Percentiles rank a stretch among this genome's conserved stretches.
Evolutionary conservation across 176 grass and related monocot genomes (phyloP).

Genomic region (Neostapfia colusana): DNA sequence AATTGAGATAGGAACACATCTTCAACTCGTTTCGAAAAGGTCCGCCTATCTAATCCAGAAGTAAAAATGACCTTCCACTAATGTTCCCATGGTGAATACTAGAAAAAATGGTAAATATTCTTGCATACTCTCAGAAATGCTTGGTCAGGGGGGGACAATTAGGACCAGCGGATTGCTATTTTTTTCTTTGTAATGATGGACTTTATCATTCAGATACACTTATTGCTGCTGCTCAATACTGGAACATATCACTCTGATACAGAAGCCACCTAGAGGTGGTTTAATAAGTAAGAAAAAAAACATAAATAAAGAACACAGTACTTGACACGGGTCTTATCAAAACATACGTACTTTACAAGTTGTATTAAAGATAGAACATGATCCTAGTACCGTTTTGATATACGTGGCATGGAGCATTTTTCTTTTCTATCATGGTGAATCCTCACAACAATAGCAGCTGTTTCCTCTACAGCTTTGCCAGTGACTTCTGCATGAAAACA

Average conservation of each 20-base stretch:
- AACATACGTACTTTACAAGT: slow-evolving; percentile 39
- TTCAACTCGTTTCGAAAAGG: not conserved
- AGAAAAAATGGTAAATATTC: not conserved
- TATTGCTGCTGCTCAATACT: slow-evolving; percentile 21
- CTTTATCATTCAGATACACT: slow-evolving; percentile 5
- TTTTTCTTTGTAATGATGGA: not conserved
- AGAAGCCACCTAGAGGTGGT: slow-evolving; percentile 41
- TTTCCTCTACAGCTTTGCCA: slow-evolving; percentile 98
- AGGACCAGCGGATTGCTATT: not conserved
- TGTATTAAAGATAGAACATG: slow-evolving; percentile 39
- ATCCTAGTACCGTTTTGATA: slow-evolving; percentile 87
- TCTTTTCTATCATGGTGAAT: slow-evolving; percentile 82
- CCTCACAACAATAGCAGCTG: slow-evolving; percentile 80
- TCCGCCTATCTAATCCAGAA: not conserved
- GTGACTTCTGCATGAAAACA: slow-evolving; percentile 70
- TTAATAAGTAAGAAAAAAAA: slow-evolving; percentile 16
- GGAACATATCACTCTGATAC: slow-evolving; percentile 42
- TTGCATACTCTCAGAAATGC: not conserved
- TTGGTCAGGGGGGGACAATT: not conserved
- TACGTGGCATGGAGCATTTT: slow-evolving; percentile 83
- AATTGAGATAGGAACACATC: not conserved
- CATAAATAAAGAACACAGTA: not conserved
- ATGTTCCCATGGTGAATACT: slow-evolving; percentile 26
- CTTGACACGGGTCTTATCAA: slow-evolving; percentile 25
- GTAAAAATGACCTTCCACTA: not conserved